These are phyloP conservation scores for Wickerhamomyces canadensis DNA, from an alignment of 805 yeast genomes.

Conservation along the genomic window DNA sequence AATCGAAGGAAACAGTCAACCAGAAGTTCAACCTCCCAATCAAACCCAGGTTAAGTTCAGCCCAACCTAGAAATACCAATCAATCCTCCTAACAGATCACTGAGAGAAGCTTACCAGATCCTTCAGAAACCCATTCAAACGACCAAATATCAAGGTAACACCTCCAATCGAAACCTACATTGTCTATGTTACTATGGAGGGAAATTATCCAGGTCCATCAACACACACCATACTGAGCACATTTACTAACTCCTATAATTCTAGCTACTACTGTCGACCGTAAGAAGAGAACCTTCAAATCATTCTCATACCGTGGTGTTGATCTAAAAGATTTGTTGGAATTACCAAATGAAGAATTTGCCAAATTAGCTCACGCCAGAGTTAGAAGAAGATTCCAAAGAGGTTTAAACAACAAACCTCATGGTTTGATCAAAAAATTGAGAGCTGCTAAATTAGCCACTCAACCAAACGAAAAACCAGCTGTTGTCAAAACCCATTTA, in stretches of 20 bases:
- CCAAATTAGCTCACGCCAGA: slow-evolving; percentile 95
- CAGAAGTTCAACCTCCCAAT: too few species aligned
- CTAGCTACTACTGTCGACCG: slow-evolving; percentile 38
- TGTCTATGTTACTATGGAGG: too few species aligned
- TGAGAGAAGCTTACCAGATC: too few species aligned
- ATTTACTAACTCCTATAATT: slow-evolving; percentile 15
- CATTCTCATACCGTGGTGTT: slow-evolving; percentile 99
- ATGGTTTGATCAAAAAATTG: slow-evolving; percentile 94
- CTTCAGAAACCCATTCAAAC: too few species aligned
- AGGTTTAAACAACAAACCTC: slow-evolving; percentile 93
- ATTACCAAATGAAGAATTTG: slow-evolving; percentile 93
- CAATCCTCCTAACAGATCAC: too few species aligned
- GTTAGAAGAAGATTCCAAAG: slow-evolving; percentile 99
- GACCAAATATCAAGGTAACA: too few species aligned
- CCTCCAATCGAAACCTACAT: too few species aligned
- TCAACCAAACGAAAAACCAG: slow-evolving; percentile 93
- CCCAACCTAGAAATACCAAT: too few species aligned
- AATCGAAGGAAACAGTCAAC: too few species aligned
- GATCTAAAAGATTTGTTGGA: slow-evolving; percentile 91
- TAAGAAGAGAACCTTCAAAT: slow-evolving; percentile 90
- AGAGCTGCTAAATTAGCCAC: slow-evolving; percentile 94
- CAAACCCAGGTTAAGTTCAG: too few species aligned
- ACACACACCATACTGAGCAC: too few species aligned
- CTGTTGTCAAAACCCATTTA: slow-evolving; percentile 96
- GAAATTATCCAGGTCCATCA: too few species aligned